Conservation (phyloP, 306 rosid species). For the Albizia julibrissin region DNA sequence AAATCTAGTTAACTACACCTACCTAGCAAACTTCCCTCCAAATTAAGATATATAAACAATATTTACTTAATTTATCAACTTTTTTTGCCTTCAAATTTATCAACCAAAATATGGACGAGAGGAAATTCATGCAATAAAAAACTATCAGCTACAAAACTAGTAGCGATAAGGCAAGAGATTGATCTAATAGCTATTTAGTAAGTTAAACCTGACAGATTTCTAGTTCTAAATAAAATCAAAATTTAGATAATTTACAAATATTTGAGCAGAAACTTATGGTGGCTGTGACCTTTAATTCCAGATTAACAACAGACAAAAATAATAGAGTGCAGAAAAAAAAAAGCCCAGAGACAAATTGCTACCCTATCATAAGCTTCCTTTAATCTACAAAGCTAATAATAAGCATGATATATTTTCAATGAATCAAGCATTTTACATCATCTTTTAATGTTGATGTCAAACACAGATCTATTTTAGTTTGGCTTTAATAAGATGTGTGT, state of each 20-base stretch:
- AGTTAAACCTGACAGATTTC: neutral
- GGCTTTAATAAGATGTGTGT: constrained; percentile 14
- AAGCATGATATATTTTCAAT: constrained; percentile 4
- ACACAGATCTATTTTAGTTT: constrained; percentile 28
- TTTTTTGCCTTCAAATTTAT: no score
- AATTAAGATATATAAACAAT: constrained; percentile 4
- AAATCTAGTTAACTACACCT: constrained; percentile 13
- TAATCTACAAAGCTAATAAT: constrained; percentile 16
- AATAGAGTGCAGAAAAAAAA: neutral
- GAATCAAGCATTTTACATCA: constrained; percentile 19
- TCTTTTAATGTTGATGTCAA: constrained; percentile 21
- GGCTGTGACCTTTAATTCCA: constrained; percentile 12
- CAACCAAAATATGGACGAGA: neutral
- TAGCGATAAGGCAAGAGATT: constrained; percentile 1
- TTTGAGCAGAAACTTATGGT: constrained; percentile 7
- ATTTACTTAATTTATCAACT: neutral
- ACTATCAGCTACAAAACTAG: constrained; percentile 9
- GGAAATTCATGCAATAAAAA: constrained; percentile 6
- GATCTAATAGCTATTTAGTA: neutral
- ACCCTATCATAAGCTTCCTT: constrained; percentile 2
- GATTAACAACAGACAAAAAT: neutral
- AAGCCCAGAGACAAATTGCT: constrained; percentile 16
- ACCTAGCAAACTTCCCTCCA: constrained; percentile 1
- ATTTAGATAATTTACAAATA: constrained; percentile 7
- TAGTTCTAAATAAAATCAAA: neutral